phyloP scores from a whole-genome alignment of 345 rosid species.

The Stellera chamaejasme region DNA sequence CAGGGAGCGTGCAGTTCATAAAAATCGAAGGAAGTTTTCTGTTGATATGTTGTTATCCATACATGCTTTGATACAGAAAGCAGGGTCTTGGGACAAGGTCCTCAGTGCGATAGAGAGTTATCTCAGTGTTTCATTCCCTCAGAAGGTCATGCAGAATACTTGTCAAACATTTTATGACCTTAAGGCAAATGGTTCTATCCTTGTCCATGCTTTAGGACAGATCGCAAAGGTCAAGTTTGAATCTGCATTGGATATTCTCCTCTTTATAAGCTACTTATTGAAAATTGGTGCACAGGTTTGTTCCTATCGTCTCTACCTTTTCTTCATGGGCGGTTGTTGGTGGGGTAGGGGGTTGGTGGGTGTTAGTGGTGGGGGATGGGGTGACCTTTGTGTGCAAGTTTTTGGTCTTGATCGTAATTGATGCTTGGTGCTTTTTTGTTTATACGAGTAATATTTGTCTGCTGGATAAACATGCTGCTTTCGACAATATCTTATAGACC shows the following conservation, averaged over 20 bases:
- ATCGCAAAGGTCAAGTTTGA: constrained; percentile 81
- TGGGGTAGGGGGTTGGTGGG: too few relatives aligned
- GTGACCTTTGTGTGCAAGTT: too few relatives aligned
- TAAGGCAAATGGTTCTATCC: constrained; percentile 29
- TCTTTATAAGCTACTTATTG: constrained; percentile 71
- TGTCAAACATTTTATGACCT: constrained; percentile 37
- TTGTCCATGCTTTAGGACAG: constrained; percentile 80
- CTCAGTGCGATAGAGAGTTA: constrained; percentile 57
- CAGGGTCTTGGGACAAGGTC: constrained; percentile 69
- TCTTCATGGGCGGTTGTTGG: too few relatives aligned
- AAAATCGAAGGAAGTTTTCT: constrained; percentile 73
- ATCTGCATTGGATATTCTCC: constrained; percentile 67
- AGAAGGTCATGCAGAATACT: constrained; percentile 37
- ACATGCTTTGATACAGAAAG: constrained; percentile 45
- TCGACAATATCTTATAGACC: too few relatives aligned
- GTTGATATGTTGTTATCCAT: constrained; percentile 64
- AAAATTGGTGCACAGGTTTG: constrained; percentile 75
- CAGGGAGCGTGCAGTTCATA: constrained; percentile 60
- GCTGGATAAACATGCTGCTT: too few relatives aligned
- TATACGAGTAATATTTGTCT: too few relatives aligned
- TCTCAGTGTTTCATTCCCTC: constrained; percentile 67
- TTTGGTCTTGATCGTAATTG: too few relatives aligned
- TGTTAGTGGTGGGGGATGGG: too few relatives aligned
- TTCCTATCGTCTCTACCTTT: not conserved
- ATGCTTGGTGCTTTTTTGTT: too few relatives aligned